Percentiles rank a stretch among this genome's conserved stretches.
These are phyloP conservation scores for Angomonas ambiguus DNA, from an alignment of 208 protist genomes.

Conservation along the genomic window DNA sequence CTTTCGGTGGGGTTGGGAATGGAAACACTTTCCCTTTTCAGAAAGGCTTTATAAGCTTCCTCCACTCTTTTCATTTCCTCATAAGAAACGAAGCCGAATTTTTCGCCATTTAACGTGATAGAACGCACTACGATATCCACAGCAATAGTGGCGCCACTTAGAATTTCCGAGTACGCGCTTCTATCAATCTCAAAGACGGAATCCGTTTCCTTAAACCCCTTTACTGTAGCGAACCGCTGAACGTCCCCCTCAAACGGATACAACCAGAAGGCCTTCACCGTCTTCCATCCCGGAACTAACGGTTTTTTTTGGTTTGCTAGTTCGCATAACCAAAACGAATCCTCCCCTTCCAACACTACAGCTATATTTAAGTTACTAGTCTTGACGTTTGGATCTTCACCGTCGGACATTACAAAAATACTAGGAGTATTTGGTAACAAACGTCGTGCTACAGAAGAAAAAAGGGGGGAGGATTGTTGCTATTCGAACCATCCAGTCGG, in stretches of 20 bases:
- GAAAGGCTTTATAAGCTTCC: conserved; percentile 49
- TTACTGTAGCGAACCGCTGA: conserved; percentile 30
- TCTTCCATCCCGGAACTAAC: conserved; percentile 48
- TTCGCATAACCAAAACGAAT: conserved; percentile 74
- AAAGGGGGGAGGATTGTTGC: not conserved
- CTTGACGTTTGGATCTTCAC: not conserved
- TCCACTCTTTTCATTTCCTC: conserved; percentile 54
- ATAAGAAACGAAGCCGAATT: conserved; percentile 56
- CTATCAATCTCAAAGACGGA: conserved; percentile 56
- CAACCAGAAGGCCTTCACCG: conserved; percentile 59
- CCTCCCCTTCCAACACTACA: conserved; percentile 69
- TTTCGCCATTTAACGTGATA: conserved; percentile 24
- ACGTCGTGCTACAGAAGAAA: not conserved
- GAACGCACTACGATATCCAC: conserved; percentile 52
- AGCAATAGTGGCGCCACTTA: conserved; percentile 51
- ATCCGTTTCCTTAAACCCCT: conserved; percentile 47
- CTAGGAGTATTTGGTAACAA: not conserved
- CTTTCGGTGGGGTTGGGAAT: not conserved
- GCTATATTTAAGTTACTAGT: conserved; percentile 35
- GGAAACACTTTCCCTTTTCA: conserved; percentile 41
- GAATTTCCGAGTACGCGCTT: conserved; percentile 36
- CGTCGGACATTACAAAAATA: not conserved
- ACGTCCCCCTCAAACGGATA: conserved; percentile 57
- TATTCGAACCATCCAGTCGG: not conserved
- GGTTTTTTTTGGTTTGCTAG: conserved; percentile 36